Base-by-base conservation (phyloP, 2,329 filamentous ascomycete genomes). In the Claviceps purpurea region DNA sequence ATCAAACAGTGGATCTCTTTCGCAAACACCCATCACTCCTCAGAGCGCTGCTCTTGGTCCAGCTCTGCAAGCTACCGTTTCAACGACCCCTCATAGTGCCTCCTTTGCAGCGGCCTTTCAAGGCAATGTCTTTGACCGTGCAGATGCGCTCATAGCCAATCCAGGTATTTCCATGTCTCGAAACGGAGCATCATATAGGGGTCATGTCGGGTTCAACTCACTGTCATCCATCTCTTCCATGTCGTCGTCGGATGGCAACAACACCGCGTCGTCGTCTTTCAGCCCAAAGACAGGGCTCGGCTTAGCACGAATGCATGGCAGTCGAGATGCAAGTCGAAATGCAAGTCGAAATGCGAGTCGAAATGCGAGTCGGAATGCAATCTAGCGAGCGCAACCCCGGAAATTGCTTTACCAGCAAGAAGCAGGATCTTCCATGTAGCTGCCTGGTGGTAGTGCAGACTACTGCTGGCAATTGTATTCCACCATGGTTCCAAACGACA, bases 1-100 rank as follows among this genome's bases (percentile, higher is more conserved):
- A 13, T 58, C 59, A 22, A 58, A 62, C 18, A 57, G 58, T 42
- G 58, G 61, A 52, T 66, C 64, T 20, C 62, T 58, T 57, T 52
- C 62, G 55, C 61, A 64, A 51, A 62, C 72, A 40, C 89, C 90
- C 8, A 89, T 93, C 61, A 96, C 90, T 1, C 90, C 91, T 7
- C 78, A 95, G 56, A 93, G 87, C 60, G 90, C 89, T 16, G 90
- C 90, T 1, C 74, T 96, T 5, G 91, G 90, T 0, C 89, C 90
- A 5, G 90, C 90, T 20, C 87, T 89, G 51, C 89, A 95, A 67
- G 89, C 90, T 1, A 96, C 89, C 0, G 84, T 95, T 11, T 86
- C 88, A 4, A 87, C 78, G 2, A 87, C 81, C 0, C 81, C 81
- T 10, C 74, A 80, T 61, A 78, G 72, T 54, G 74, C 70, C 2